These are phyloP conservation scores for Neurospora hispaniola DNA, from an alignment of 495 filamentous ascomycete genomes.

Conservation along the genomic window DNA sequence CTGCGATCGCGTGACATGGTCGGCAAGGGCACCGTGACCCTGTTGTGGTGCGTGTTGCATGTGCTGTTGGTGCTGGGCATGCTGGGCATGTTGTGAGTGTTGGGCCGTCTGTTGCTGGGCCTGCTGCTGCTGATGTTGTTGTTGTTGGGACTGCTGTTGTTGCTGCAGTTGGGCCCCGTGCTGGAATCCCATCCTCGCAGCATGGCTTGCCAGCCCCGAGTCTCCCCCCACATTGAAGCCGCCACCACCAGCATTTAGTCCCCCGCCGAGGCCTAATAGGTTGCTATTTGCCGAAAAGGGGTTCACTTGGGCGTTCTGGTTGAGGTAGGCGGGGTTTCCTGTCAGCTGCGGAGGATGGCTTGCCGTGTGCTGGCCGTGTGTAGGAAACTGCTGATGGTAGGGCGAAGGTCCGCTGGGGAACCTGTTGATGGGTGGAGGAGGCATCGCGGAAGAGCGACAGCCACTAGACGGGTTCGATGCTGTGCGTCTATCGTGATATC, in stretches of 20 bases:
- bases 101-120: constrained; percentile 48
- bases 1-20: constrained; percentile 31
- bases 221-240: constrained; percentile 55
- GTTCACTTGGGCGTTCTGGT: constrained; percentile 55
- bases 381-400: constrained; percentile 38
- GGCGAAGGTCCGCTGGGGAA: constrained; percentile 27
- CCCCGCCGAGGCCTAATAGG: constrained; percentile 48
- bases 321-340: constrained; percentile 33
- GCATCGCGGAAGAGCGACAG: constrained; percentile 12
- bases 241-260: constrained; percentile 27
- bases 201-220: constrained; percentile 80
- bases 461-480: neutral
- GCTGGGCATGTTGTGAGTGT: constrained; percentile 21
- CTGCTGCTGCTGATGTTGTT: constrained; percentile 20
- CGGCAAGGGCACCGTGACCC: constrained; percentile 36
- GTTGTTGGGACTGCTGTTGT: constrained; percentile 29
- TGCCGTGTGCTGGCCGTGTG: constrained; percentile 33
- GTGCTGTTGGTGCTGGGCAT: constrained; percentile 13
- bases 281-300: constrained; percentile 53
- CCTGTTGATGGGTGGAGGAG: constrained; percentile 21
- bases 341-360: constrained; percentile 29
- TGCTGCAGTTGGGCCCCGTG: constrained; percentile 67
- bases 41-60: constrained; percentile 41
- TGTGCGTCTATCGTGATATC: constrained; percentile 7
- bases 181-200: constrained; percentile 76